Base-by-base conservation (phyloP, 768 basidiomycete genomes). In the Termitomyces sp. region DNA sequence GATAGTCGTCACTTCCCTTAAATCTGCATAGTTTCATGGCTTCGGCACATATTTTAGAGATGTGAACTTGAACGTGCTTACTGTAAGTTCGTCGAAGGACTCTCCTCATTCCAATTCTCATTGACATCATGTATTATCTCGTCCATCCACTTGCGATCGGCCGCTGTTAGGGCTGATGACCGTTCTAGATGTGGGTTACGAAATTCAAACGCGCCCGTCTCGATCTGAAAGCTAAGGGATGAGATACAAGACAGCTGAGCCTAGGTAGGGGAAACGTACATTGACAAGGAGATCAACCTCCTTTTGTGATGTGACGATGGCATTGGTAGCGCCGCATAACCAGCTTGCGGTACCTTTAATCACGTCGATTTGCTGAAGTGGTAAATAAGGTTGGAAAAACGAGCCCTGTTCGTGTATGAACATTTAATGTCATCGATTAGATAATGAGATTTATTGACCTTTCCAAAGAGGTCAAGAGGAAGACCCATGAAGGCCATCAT, bases 81-180 rank as follows among this genome's bases (percentile, higher is more conserved):
- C 85, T 85, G 84, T 79, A 94, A 83, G 29, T 79, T 78, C 55
- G 77, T 77, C 5, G 72, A 73, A 0, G 87, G 81, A 62, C 90
- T 87, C 10, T 74, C 75, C 4, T 85, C 82, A 56, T 83, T 81
- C 88, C 88, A 95, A 8, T 81, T 81, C 51, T 90, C 85, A 60
- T 92, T 92, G 12, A 96, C 92, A 60, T 93, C 92, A 54, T 79
- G 83, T 41, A 95, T 82, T 56, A 96, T 85, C 63, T 96, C 94
- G 66, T 98, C 95, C 82, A 98, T 92, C 97, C 97, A 99, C 70
- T 92, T 95, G 58, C 96, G 77, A 70, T 98, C 97, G 0, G 95
- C 93, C 0, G 97, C 78, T 2, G 96, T 98, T 62, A 99, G 73
- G 5, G 82, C 84, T 22, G 88, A 83, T 34, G 87, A 75, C 29